Evolutionary conservation across 768 basidiomycete genomes (phyloP).

Genomic region (Mycena venus): DNA sequence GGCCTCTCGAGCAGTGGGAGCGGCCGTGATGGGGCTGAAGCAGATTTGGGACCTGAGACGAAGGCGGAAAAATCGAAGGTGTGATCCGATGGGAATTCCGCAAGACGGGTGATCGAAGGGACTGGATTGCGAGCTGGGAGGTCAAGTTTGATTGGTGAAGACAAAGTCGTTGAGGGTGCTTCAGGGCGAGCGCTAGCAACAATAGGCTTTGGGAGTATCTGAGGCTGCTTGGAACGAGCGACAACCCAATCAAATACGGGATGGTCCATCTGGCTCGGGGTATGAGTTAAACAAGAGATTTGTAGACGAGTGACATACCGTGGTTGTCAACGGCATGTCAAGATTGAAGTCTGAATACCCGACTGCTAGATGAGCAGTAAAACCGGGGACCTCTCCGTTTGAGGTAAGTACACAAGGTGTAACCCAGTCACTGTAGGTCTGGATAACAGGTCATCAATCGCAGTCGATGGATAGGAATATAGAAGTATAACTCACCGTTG

Average conservation of each 20-base stretch:
- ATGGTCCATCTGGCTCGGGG: neutral
- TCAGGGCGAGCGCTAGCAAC: neutral
- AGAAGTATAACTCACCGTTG: neutral
- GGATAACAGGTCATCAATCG: neutral
- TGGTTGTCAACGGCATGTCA: neutral
- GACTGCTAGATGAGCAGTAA: neutral
- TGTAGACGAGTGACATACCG: neutral
- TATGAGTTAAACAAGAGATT: neutral
- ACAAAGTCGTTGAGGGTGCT: neutral
- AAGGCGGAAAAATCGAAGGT: neutral
- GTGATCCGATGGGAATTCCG: neutral
- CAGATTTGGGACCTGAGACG: neutral
- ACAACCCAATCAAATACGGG: neutral
- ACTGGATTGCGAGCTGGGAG: neutral
- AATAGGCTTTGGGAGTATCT: neutral
- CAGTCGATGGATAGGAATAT: too few species aligned
- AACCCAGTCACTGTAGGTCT: neutral
- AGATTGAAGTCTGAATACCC: constrained; percentile 5
- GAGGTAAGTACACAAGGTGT: neutral
- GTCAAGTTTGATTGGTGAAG: neutral
- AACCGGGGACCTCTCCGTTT: neutral
- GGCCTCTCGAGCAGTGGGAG: too few species aligned
- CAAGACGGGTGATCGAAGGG: neutral
- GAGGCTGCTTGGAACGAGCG: neutral
- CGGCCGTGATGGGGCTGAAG: too few species aligned